These are phyloP conservation scores for Plasmodium gaboni DNA, from an alignment of 169 alveolate species.

Conservation along the genomic window DNA sequence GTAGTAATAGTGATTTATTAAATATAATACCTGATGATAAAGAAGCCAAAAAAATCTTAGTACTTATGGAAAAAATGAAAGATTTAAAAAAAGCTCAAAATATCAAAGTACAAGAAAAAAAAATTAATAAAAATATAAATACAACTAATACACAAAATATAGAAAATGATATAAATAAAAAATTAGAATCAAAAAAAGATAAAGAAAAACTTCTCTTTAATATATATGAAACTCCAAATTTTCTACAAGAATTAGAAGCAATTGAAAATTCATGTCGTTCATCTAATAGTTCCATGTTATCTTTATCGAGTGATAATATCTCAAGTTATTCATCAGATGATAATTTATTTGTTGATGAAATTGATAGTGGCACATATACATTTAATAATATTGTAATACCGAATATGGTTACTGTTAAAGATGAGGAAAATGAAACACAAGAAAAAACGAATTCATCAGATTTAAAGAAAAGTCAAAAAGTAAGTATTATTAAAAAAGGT, in stretches of 20 bases:
- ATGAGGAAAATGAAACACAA: background rate
- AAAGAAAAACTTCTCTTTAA: background rate
- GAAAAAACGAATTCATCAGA: background rate
- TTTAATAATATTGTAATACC: background rate
- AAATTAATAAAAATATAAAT: background rate
- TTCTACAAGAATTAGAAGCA: constrained; percentile 13
- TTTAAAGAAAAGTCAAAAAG: no score
- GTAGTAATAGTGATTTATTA: background rate
- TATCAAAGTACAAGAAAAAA: background rate
- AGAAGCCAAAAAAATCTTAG: background rate
- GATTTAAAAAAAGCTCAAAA: background rate
- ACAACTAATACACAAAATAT: background rate
- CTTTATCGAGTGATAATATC: constrained; percentile 43
- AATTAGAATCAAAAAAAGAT: background rate
- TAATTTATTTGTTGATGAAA: constrained; percentile 16
- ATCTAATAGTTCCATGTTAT: constrained; percentile 49
- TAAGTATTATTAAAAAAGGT: background rate
- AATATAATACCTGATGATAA: no score
- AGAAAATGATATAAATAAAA: background rate
- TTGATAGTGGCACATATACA: constrained; percentile 12
- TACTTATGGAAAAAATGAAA: background rate
- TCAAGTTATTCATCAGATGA: constrained; percentile 51
- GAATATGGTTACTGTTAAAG: background rate
- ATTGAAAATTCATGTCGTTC: constrained; percentile 52
- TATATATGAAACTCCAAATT: constrained; percentile 13